phyloP scores from a whole-genome alignment of 2,329 filamentous ascomycete genomes.

The Capronia epimyces region DNA sequence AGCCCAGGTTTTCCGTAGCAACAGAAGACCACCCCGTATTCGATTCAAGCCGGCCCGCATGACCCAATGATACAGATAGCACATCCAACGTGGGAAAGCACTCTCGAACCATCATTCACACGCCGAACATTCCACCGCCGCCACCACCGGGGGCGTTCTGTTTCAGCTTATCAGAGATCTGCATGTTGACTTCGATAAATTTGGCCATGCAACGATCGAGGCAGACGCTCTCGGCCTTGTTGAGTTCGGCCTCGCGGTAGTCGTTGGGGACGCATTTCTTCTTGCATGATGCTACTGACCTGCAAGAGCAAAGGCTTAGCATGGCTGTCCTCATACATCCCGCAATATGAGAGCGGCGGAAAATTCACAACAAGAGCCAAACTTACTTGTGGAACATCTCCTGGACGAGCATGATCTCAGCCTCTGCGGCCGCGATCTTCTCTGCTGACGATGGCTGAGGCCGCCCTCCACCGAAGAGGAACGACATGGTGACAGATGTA shows the following conservation, averaged over 20 bases:
- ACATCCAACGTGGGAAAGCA: background rate
- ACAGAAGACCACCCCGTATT: background rate
- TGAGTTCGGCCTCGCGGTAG: constrained; percentile 93
- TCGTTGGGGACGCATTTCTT: constrained; percentile 88
- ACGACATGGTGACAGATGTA: constrained; percentile 55
- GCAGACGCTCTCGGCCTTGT: constrained; percentile 98
- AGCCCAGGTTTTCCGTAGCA: background rate
- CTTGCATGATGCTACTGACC: constrained; percentile 81
- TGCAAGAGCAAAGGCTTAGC: constrained; percentile 35
- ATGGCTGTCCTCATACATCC: background rate
- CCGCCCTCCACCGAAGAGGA: constrained; percentile 63
- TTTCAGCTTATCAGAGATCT: constrained; percentile 95
- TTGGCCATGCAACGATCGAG: constrained; percentile 95
- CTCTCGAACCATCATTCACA: constrained; percentile 31
- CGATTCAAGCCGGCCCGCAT: background rate
- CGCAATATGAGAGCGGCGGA: too few species aligned
- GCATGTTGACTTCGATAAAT: constrained; percentile 98
- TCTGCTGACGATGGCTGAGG: constrained; percentile 89
- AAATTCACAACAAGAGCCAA: background rate
- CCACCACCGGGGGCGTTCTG: constrained; percentile 68
- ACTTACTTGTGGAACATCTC: constrained; percentile 95
- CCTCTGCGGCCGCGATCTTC: constrained; percentile 94
- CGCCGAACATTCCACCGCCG: constrained; percentile 43
- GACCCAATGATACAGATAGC: background rate
- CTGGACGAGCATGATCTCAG: constrained; percentile 89